Evolutionary conservation across 176 grass and related monocot species (phyloP), one percentile per base, ranked within the genome.

Genomic region (Rhynchospora pubera): DNA sequence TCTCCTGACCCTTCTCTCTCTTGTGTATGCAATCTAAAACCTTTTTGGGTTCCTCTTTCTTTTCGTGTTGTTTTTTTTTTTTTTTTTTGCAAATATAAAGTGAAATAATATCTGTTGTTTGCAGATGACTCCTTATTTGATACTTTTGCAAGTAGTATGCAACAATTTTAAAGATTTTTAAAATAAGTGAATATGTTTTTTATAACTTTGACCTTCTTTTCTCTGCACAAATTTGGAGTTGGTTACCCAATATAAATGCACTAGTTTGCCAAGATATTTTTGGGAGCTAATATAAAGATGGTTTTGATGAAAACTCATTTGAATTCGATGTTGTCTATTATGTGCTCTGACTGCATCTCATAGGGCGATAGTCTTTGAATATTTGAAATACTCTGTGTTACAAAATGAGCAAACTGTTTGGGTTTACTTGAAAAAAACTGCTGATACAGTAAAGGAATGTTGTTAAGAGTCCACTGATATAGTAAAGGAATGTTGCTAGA

Each of bases 1-100:
- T 99, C 92, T 87, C 91, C 91, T 55, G 96, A 99, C 79, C 85
- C 92, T 83, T 99, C 91, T 80, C 85, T 99, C 85, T 93, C 96
- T 57, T 91, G 91, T 79, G 96, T 99, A 91, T 89, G 91, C 85
- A 42, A 78, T 65, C 72, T 69, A 68, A 62, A 67, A 60, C 47
- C 13, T 30, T 65, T 48, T 69, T 47, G 39, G 57, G 72, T 73
- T 16, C 9, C 50, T 43, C 58, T 73, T 21, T 0, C 8, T 82
- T 65, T 51, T 22, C 65, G 65, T 26, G 16, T 28, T 75, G 48
- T 22, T 75, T 10, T 52, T n/a, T n/a, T n/a, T n/a, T n/a, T n/a
- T n/a, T n/a, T n/a, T n/a, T 28, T 80, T 72, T 77, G 18, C 42
- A 84, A 60, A n/a, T 55, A 45, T 53, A 2, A 39, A 4, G 47